phyloP scores from a whole-genome alignment of 1,284 basidiomycete genomes.

The Malassezia japonica region DNA sequence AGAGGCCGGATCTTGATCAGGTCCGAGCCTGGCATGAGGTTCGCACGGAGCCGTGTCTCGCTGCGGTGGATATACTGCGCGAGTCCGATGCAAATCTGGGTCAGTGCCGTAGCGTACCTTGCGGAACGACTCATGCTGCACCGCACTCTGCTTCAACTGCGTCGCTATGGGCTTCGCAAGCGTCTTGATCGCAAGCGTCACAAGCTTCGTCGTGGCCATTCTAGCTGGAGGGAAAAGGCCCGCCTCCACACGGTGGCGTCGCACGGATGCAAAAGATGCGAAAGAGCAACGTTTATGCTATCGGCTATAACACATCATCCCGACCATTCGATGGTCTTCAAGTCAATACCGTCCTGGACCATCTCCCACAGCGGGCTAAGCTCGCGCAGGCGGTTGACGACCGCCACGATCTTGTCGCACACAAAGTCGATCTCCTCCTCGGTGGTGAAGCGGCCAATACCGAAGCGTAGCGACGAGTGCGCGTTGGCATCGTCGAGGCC shows the following conservation, averaged over 20 bases:
- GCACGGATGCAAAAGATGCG: no score
- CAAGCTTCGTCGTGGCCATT: constrained; percentile 45
- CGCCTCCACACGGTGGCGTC: constrained; percentile 4
- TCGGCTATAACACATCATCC: constrained; percentile 19
- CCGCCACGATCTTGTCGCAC: constrained; percentile 72
- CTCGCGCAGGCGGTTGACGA: constrained; percentile 68
- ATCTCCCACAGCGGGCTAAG: constrained; percentile 52
- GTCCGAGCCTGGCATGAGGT: constrained; percentile 29
- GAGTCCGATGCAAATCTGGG: constrained; percentile 33
- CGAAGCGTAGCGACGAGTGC: constrained; percentile 93
- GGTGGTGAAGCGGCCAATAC: constrained; percentile 95
- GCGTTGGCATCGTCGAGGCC: constrained; percentile 95
- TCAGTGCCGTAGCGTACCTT: constrained; percentile 15
- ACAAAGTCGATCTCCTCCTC: constrained; percentile 95
- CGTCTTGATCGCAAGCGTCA: constrained; percentile 38
- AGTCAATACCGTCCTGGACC: constrained; percentile 65
- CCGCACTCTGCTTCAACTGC: constrained; percentile 40
- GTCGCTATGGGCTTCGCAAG: constrained; percentile 47
- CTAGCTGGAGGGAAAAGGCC: background rate
- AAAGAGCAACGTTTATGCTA: no score
- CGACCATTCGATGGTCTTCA: constrained; percentile 85
- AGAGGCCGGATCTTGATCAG: constrained; percentile 36
- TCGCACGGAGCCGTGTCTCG: constrained; percentile 36
- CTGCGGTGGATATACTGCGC: constrained; percentile 40
- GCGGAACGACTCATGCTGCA: constrained; percentile 37